phyloP scores from a whole-genome alignment of 108 stramenopile species.

The Skeletonema marinoi region DNA sequence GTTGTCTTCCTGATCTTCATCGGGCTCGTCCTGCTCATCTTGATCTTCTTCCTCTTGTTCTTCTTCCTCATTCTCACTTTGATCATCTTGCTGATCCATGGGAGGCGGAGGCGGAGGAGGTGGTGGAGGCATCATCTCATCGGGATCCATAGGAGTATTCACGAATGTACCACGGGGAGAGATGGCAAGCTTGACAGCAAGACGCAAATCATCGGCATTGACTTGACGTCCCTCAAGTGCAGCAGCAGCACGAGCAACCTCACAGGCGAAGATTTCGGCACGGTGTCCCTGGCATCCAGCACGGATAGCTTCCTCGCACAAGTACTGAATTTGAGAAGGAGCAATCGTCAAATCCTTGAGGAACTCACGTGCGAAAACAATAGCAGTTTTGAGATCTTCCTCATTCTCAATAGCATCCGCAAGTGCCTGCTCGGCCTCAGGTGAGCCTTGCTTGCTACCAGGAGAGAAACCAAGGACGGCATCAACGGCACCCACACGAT shows the following conservation, averaged over 20 bases:
- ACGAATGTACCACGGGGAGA: slow-evolving; percentile 94
- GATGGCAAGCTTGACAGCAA: slow-evolving; percentile 96
- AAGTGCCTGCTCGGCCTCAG: slow-evolving; percentile 65
- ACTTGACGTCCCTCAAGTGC: slow-evolving; percentile 93
- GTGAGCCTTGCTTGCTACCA: slow-evolving; percentile 64
- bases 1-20: slow-evolving; percentile 77
- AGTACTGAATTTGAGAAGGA: slow-evolving; percentile 91
- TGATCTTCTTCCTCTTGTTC: slow-evolving; percentile 87
- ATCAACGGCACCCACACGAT: slow-evolving; percentile 88
- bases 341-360: slow-evolving; percentile 80
- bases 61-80: slow-evolving; percentile 80
- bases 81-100: slow-evolving; percentile 82
- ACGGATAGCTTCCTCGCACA: slow-evolving; percentile 95
- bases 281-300: slow-evolving; percentile 96
- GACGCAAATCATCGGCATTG: slow-evolving; percentile 79
- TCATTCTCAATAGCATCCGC: slow-evolving; percentile 83
- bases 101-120: slow-evolving; percentile 91
- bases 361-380: slow-evolving; percentile 93
- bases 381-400: slow-evolving; percentile 91
- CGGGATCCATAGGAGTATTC: slow-evolving; percentile 80
- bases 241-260: slow-evolving; percentile 91
- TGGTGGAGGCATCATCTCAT: slow-evolving; percentile 87
- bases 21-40: slow-evolving; percentile 71
- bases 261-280: slow-evolving; percentile 94
- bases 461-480: slow-evolving; percentile 80